Base-by-base conservation (phyloP, 2,329 filamentous ascomycete species). In the Ambrosiella cleistominuta region DNA sequence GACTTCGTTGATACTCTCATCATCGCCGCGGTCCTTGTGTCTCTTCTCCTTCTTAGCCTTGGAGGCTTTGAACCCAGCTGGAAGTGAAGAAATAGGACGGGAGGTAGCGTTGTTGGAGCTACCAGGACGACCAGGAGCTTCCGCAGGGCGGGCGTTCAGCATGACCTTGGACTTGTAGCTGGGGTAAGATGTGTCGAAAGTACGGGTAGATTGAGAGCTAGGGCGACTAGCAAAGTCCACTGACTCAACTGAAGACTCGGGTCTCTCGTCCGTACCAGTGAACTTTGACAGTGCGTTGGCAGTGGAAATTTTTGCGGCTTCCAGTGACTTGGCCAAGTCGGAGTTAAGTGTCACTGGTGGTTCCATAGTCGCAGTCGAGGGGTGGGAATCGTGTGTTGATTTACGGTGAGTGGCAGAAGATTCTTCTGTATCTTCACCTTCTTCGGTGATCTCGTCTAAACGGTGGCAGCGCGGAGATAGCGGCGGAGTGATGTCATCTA, bases 371-470 rank as follows among this genome's bases (percentile, higher is more conserved):
- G 64, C 47, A 17, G 44, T 47, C 13, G 50, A 38, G 13, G 54
- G 44, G 13, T 36, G 53, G 13, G 49, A 53, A 54, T 42, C 37
- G 65, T 77, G 74, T 7, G 77, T 69, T 1, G 77, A 81, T 65
- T 82, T 75, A 57, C 80, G 73, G 65, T 82, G 83, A 47, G 71
- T 72, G 36, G 80, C 74, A 35, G 38, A 49, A 2, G 54, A 54
- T 62, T 79, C 70, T 60, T 76, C 73, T 13, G n/a, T 15, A 61
- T 83, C 81, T 65, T 94, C 88, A 57, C 85, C 86, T 71, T 93
- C 87, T 70, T 97, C 93, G n/a, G 85, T 83, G 67, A 97, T 96
- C 71, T 95, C 91, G 72, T 91, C 85, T 64, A 97, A 74, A 63
- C 87, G 83, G 65, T 84, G 80, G 66, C 83, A 78, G 60, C 85